Percentiles rank a stretch among this genome's conserved stretches.
phyloP scores from a whole-genome alignment of 306 rosid species.

The Castanea mollissima region DNA sequence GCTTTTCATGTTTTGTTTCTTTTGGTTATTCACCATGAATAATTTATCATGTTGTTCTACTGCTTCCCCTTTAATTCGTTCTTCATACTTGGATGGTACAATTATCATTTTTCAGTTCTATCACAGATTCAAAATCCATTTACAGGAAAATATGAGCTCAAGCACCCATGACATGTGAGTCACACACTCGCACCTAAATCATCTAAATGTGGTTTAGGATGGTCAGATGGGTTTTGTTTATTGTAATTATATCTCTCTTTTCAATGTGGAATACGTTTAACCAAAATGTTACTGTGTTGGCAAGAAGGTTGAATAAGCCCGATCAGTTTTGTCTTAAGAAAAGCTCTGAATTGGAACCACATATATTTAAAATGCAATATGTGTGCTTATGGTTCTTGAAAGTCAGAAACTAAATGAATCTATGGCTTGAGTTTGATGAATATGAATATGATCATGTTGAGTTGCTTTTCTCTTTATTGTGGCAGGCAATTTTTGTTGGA shows the following conservation, averaged over 20 bases:
- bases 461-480: slow-evolving; percentile 20
- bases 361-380: not conserved
- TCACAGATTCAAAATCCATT: not conserved
- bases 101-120: not conserved
- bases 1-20: too few relatives aligned
- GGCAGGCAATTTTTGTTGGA: slow-evolving; percentile 82
- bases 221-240: not conserved
- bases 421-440: not conserved
- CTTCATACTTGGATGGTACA: not conserved
- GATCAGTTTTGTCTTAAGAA: not conserved
- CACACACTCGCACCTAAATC: not conserved
- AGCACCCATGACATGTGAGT: not conserved
- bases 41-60: too few relatives aligned
- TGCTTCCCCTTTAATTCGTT: not conserved
- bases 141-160: not conserved
- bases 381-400: not conserved
- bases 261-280: not conserved
- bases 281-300: not conserved
- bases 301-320: not conserved
- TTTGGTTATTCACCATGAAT: too few relatives aligned
- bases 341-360: not conserved
- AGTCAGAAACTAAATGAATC: not conserved
- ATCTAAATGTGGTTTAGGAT: not conserved
- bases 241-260: not conserved
- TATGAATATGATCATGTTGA: not conserved